Evolutionary conservation across 2,329 filamentous ascomycete genomes (phyloP).

Genomic region (Aspergillus novofumigatus): DNA sequence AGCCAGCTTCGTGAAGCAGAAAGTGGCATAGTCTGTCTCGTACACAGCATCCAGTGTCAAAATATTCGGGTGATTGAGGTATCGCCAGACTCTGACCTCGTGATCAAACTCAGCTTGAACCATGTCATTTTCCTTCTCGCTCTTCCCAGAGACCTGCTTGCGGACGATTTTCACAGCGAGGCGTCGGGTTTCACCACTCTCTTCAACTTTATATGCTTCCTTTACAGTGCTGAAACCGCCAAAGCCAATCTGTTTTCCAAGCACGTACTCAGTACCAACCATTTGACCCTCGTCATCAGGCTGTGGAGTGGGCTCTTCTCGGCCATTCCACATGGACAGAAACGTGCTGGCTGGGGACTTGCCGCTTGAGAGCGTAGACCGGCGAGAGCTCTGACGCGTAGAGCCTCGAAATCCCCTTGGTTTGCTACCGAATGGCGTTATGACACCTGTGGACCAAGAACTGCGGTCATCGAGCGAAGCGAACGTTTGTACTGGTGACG

Average conservation of each 20-base stretch:
- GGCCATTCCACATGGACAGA: conserved; percentile 50
- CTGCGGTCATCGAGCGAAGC: conserved; percentile 39
- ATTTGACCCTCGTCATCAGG: conserved; percentile 66
- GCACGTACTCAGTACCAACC: conserved; percentile 62
- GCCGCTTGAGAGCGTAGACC: conserved; percentile 48
- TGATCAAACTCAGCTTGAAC: conserved; percentile 65
- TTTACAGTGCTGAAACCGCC: conserved; percentile 65
- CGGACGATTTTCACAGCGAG: conserved; percentile 64
- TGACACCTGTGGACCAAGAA: conserved; percentile 34
- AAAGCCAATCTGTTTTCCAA: conserved; percentile 62
- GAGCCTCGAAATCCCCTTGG: conserved; percentile 32
- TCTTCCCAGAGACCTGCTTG: conserved; percentile 52
- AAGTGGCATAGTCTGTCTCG: conserved; percentile 64
- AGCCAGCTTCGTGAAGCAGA: conserved; percentile 63
- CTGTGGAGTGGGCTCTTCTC: conserved; percentile 41
- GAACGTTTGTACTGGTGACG: conserved; percentile 35
- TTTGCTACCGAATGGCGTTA: conserved; percentile 34
- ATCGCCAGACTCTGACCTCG: conserved; percentile 65
- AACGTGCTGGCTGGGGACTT: conserved; percentile 58
- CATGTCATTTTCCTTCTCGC: conserved; percentile 60
- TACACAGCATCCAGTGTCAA: conserved; percentile 61
- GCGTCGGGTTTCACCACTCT: conserved; percentile 48
- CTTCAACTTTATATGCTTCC: conserved; percentile 61
- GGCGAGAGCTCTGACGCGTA: conserved; percentile 38
- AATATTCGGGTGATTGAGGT: conserved; percentile 59